A percentile compares a stretch with the other conserved stretches of the same genome.
Conservation (phyloP, 2,329 filamentous ascomycete genomes). For the Monilinia laxa region DNA sequence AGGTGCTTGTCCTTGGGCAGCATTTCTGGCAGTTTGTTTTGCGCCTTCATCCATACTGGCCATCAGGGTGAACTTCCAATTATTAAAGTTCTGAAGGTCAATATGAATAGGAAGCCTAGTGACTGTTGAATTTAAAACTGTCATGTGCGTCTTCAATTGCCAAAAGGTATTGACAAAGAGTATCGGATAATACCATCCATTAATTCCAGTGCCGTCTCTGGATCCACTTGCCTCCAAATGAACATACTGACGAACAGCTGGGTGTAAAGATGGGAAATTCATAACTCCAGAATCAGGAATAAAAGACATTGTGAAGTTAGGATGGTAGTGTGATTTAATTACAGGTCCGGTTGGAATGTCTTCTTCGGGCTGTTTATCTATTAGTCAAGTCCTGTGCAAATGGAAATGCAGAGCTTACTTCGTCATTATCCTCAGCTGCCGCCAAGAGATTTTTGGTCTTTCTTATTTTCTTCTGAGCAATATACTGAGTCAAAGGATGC, state of each 20-base stretch:
- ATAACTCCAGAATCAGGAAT: constrained; percentile 76
- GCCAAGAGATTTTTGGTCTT: constrained; percentile 85
- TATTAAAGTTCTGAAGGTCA: constrained; percentile 74
- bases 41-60: constrained; percentile 83
- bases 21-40: constrained; percentile 77
- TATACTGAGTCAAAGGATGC: constrained; percentile 83
- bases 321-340: constrained; percentile 86
- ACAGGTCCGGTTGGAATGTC: constrained; percentile 60
- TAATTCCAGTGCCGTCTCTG: constrained; percentile 78
- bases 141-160: constrained; percentile 93
- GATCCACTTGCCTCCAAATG: constrained; percentile 77
- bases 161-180: constrained; percentile 95
- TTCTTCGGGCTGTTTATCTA: constrained; percentile 47
- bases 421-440: constrained; percentile 50
- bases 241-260: constrained; percentile 74
- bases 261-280: constrained; percentile 65
- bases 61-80: constrained; percentile 89
- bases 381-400: constrained; percentile 44
- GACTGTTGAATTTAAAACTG: constrained; percentile 84
- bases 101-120: constrained; percentile 78
- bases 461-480: constrained; percentile 82
- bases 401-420: constrained; percentile 41
- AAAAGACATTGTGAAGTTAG: constrained; percentile 87
- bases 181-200: constrained; percentile 92
- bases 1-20: constrained; percentile 56